These are phyloP conservation scores for Aspergillus campestris DNA, from an alignment of 495 filamentous ascomycete species.

Conservation along the genomic window DNA sequence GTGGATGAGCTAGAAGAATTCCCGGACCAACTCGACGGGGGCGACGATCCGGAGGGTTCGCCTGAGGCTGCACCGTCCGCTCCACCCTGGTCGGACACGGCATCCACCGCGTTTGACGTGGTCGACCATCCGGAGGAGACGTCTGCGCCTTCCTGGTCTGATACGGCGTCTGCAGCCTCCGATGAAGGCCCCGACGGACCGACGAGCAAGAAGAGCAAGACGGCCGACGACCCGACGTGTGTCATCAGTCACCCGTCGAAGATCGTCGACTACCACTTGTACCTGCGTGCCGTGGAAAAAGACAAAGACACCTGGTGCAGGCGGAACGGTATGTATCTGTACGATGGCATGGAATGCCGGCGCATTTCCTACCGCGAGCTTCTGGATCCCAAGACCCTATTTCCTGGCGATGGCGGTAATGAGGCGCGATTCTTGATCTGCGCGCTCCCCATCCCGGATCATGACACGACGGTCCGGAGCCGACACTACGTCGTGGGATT, in stretches of 20 bases:
- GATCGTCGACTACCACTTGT: slow-evolving; percentile 29
- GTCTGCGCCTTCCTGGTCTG: not conserved
- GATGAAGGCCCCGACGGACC: not conserved
- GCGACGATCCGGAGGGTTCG: too few relatives aligned
- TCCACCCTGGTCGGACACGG: too few relatives aligned
- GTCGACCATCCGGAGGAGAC: too few relatives aligned
- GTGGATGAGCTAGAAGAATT: too few relatives aligned
- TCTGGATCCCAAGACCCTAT: slow-evolving; percentile 4
- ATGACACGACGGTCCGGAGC: slow-evolving; percentile 2
- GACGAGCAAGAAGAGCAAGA: not conserved
- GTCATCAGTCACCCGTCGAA: slow-evolving; percentile 22
- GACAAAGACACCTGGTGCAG: slow-evolving; percentile 7
- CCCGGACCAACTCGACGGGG: too few relatives aligned
- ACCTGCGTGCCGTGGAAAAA: slow-evolving; percentile 19
- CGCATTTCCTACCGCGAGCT: slow-evolving; percentile 17
- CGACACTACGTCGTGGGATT: slow-evolving; percentile 25
- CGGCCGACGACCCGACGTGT: slow-evolving; percentile 1
- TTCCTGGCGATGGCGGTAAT: slow-evolving; percentile 1
- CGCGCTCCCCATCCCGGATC: slow-evolving; percentile 20
- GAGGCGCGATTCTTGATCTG: slow-evolving; percentile 18
- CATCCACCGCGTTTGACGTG: too few relatives aligned
- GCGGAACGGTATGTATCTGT: slow-evolving; percentile 14
- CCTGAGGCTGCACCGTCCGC: too few relatives aligned
- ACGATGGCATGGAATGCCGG: slow-evolving; percentile 18
- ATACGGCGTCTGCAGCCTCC: not conserved